phyloP scores from a whole-genome alignment of 2,329 filamentous ascomycete species.

The Sporothrix variecibatus region DNA sequence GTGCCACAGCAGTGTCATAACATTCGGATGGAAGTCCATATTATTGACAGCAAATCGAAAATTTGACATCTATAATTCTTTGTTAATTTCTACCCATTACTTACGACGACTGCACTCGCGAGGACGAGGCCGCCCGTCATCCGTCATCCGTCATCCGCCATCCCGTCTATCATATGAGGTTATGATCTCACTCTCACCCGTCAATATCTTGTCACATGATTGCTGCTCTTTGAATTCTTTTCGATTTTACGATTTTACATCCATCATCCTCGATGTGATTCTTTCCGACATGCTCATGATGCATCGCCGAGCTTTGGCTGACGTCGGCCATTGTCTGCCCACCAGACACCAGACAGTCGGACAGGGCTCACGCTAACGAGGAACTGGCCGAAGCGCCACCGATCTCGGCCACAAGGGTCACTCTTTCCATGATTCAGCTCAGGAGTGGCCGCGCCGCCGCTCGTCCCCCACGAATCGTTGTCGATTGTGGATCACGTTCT shows the following conservation, averaged over 20 bases:
- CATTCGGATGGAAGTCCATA: background rate
- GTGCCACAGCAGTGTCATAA: background rate
- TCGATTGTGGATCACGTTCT: background rate
- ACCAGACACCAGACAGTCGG: too few species aligned
- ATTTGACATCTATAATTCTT: too few species aligned
- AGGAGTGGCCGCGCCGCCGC: background rate
- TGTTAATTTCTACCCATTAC: too few species aligned
- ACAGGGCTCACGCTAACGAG: background rate
- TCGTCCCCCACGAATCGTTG: background rate
- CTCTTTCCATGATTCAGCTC: slow-evolving; percentile 6
- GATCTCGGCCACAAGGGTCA: background rate
- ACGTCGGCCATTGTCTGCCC: background rate
- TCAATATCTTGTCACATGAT: background rate
- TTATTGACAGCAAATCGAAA: background rate
- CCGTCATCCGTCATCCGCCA: background rate
- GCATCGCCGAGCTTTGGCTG: background rate
- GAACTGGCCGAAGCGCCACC: background rate
- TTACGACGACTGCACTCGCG: background rate
- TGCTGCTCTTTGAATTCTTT: background rate
- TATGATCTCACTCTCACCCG: background rate
- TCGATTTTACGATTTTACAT: background rate
- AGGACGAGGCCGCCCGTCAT: background rate
- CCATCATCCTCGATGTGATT: background rate
- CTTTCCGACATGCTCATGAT: background rate
- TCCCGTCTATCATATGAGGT: background rate